phyloP scores from a whole-genome alignment of 169 alveolate genomes.

The Plasmodium sp. region DNA sequence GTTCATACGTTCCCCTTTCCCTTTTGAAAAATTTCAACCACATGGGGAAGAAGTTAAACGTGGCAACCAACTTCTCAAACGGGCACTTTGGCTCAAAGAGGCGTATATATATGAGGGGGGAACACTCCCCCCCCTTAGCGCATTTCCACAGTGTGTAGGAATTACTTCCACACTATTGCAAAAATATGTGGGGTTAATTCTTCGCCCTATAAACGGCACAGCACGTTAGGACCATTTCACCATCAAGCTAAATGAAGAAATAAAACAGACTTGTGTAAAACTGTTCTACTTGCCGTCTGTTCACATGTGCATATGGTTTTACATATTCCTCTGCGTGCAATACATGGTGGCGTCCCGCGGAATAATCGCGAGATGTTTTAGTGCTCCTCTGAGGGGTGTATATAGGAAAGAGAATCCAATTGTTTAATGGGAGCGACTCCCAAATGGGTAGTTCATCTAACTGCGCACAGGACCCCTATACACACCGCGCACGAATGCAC shows the following conservation, averaged over 20 bases:
- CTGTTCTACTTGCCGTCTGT: background rate
- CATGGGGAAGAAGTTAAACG: background rate
- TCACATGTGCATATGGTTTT: background rate
- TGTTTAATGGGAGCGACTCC: background rate
- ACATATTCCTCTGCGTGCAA: background rate
- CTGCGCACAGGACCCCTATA: background rate
- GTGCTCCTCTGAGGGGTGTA: background rate
- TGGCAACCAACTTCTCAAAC: background rate
- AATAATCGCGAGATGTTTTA: background rate
- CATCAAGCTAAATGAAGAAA: background rate
- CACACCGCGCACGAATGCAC: background rate
- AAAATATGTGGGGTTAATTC: background rate
- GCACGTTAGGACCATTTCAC: background rate
- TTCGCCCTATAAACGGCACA: background rate
- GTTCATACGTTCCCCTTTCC: background rate
- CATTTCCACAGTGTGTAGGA: background rate
- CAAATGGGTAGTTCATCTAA: background rate
- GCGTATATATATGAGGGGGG: background rate
- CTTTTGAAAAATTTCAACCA: background rate
- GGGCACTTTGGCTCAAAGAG: background rate
- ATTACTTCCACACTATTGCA: background rate
- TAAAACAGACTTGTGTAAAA: background rate
- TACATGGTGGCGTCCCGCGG: background rate
- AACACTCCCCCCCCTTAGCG: background rate
- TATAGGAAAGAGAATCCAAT: background rate